phyloP scores from a whole-genome alignment of 805 yeast species.

The Martiniozyma abietophila region DNA sequence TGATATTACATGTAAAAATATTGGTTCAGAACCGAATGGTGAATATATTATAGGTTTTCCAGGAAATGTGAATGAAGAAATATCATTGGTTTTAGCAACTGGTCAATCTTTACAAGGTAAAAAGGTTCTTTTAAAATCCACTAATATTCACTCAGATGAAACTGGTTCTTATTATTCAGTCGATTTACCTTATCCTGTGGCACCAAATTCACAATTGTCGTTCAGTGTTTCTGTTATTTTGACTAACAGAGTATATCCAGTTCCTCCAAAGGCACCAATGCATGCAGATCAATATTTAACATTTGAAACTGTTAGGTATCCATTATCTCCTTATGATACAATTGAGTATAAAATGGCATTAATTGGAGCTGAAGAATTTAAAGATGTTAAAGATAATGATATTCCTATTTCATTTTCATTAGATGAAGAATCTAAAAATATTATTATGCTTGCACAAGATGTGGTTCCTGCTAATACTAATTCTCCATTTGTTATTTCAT shows the following conservation, averaged over 20 bases:
- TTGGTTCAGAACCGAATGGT: conserved; percentile 40
- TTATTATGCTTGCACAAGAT: conserved; percentile 3
- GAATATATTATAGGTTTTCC: conserved; percentile 57
- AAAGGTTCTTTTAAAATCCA: conserved; percentile 16
- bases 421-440: conserved; percentile 24
- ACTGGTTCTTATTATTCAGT: conserved; percentile 36
- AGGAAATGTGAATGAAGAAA: conserved; percentile 24
- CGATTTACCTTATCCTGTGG: conserved; percentile 52
- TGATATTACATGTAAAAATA: conserved; percentile 49
- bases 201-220: conserved; percentile 46
- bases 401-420: conserved; percentile 8
- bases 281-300: conserved; percentile 52
- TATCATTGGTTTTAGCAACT: conserved; percentile 21
- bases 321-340: conserved; percentile 57
- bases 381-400: conserved; percentile 1
- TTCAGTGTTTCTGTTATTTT: conserved; percentile 42
- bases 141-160: conserved; percentile 7
- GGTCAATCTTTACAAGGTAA: conserved; percentile 14
- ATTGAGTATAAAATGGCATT: conserved; percentile 33
- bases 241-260: conserved; percentile 41
- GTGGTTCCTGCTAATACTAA: conserved; percentile 37
- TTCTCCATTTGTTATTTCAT: conserved; percentile 46
- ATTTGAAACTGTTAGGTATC: conserved; percentile 40
- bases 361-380: conserved; percentile 25
- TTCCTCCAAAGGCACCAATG: conserved; percentile 56